Evolutionary conservation across 2,329 filamentous ascomycete genomes (phyloP).

Genomic region (Tympanopsis confertula): DNA sequence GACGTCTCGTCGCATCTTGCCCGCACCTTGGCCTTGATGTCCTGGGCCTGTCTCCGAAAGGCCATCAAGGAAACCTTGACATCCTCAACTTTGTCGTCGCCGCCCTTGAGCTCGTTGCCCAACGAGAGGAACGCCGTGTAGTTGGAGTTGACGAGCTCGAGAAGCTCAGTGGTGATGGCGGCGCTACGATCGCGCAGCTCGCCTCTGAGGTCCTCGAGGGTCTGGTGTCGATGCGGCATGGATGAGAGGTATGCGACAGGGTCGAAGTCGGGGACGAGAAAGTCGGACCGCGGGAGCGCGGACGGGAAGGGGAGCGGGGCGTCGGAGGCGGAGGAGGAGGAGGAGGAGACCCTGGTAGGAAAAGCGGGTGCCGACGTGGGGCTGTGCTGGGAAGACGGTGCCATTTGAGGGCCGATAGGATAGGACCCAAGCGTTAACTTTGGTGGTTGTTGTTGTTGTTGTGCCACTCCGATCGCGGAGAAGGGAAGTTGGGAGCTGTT

Average conservation of each 20-base stretch:
- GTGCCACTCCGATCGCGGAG: too few relatives aligned
- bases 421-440: conserved; percentile 9
- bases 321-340: conserved; percentile 28
- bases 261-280: conserved; percentile 67
- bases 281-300: conserved; percentile 72
- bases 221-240: conserved; percentile 79
- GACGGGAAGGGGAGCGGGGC: conserved; percentile 76
- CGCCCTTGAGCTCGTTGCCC: conserved; percentile 69
- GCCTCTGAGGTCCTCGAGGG: conserved; percentile 79
- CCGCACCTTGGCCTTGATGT: conserved; percentile 55
- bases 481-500: neutral
- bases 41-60: conserved; percentile 71
- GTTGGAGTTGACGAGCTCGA: conserved; percentile 91
- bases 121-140: conserved; percentile 83
- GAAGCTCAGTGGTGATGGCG: conserved; percentile 70
- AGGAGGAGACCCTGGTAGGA: conserved; percentile 23
- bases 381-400: conserved; percentile 15
- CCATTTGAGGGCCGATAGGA: conserved; percentile 3
- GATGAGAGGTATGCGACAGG: conserved; percentile 71
- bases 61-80: conserved; percentile 77
- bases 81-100: conserved; percentile 84
- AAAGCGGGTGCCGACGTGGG: conserved; percentile 21
- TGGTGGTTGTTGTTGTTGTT: too few relatives aligned
- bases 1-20: conserved; percentile 52
- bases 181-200: conserved; percentile 75